A percentile compares a stretch with the other conserved stretches of the same genome.
Conservation (phyloP, 768 basidiomycete species). For the Boletus rex-veris region DNA sequence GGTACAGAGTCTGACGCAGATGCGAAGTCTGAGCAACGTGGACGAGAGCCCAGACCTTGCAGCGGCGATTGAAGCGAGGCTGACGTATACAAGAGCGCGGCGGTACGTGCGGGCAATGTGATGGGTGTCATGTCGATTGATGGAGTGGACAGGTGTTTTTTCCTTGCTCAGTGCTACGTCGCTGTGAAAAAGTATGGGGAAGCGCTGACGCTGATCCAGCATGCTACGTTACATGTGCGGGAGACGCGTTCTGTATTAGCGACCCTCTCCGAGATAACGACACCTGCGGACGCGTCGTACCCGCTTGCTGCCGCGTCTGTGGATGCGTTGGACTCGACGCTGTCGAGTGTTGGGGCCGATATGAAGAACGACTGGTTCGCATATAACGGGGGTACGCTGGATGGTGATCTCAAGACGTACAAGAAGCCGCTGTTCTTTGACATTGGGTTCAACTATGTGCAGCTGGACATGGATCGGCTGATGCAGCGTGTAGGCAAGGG, state of each 20-base stretch:
- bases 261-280: constrained; percentile 44
- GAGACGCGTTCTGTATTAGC: constrained; percentile 58
- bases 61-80: constrained; percentile 70
- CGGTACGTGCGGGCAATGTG: constrained; percentile 43
- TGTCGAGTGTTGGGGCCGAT: constrained; percentile 44
- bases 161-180: constrained; percentile 74
- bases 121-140: neutral
- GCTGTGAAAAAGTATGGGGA: constrained; percentile 69
- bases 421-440: constrained; percentile 93
- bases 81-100: constrained; percentile 70
- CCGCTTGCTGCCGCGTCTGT: constrained; percentile 44
- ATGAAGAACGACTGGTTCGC: constrained; percentile 79
- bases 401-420: constrained; percentile 44
- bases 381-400: constrained; percentile 62
- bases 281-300: constrained; percentile 45
- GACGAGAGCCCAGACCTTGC: constrained; percentile 86
- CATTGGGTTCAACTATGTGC: constrained; percentile 89
- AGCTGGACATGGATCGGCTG: constrained; percentile 78
- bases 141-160: constrained; percentile 52
- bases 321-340: constrained; percentile 48
- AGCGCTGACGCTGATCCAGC: constrained; percentile 66
- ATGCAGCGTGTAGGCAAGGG: constrained; percentile 66
- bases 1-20: constrained; percentile 79
- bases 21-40: constrained; percentile 78
- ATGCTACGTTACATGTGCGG: constrained; percentile 68